Conservation (phyloP, 2,329 filamentous ascomycete species). For the Alternaria tenuissima region DNA sequence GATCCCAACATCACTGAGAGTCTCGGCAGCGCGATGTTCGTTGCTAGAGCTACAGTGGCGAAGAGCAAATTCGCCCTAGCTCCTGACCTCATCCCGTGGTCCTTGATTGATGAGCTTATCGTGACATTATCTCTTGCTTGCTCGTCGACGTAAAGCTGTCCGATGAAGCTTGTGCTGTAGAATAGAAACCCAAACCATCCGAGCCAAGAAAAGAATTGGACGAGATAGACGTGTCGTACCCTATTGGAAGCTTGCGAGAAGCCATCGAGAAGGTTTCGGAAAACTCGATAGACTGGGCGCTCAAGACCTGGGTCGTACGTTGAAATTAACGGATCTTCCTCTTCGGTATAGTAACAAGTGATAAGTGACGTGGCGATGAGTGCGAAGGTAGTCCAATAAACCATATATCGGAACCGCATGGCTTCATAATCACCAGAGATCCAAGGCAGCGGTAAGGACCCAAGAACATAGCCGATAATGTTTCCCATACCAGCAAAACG, state of each 20-base stretch:
- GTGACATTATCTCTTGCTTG: neutral
- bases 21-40: neutral
- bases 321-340: neutral
- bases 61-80: conserved; percentile 14
- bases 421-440: conserved; percentile 29
- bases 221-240: conserved; percentile 53
- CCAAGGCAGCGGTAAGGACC: conserved; percentile 28
- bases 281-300: neutral
- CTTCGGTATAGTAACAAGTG: conserved; percentile 3
- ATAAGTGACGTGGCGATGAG: conserved; percentile 6
- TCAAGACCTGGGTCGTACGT: neutral
- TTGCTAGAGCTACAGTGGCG: conserved; percentile 13
- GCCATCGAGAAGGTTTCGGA: neutral
- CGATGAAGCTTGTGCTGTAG: conserved; percentile 32
- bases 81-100: conserved; percentile 10
- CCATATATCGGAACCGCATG: conserved; percentile 17
- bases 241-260: conserved; percentile 8
- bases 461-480: conserved; percentile 38
- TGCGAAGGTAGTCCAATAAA: neutral
- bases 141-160: conserved; percentile 17
- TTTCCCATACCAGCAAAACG: conserved; percentile 40
- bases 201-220: conserved; percentile 66
- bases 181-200: conserved; percentile 51
- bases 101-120: conserved; percentile 5
- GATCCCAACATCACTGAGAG: neutral